These are phyloP conservation scores for Heracleum sosnowskyi DNA, from an alignment of 129 eudicot species.

Conservation along the genomic window DNA sequence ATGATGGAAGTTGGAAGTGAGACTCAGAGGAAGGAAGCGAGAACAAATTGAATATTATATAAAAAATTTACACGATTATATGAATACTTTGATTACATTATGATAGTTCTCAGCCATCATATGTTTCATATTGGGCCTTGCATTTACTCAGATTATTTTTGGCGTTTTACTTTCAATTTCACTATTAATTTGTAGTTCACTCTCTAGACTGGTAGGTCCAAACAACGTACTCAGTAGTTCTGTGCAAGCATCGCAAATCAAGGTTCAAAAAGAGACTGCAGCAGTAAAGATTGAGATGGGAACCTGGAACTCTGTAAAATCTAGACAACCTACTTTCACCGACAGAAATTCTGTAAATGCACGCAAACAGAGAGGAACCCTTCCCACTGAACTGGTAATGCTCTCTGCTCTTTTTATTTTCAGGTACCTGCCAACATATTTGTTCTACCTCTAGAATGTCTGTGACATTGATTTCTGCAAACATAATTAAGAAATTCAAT, in stretches of 20 bases:
- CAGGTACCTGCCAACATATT: background rate
- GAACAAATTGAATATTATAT: background rate
- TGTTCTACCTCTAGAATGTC: background rate
- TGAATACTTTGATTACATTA: background rate
- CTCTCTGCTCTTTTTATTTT: conserved; percentile 7
- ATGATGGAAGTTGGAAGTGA: background rate
- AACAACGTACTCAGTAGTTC: conserved; percentile 17
- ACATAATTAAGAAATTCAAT: background rate
- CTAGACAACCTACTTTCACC: conserved; percentile 22
- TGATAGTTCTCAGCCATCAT: background rate
- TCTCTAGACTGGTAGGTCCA: conserved; percentile 3
- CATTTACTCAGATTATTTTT: background rate
- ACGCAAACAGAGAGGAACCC: conserved; percentile 30
- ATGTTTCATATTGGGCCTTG: background rate
- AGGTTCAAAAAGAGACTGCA: conserved; percentile 29
- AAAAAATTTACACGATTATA: background rate
- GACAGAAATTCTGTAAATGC: conserved; percentile 22
- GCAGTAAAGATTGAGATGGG: conserved; percentile 61
- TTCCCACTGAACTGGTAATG: conserved; percentile 43
- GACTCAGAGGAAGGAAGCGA: background rate
- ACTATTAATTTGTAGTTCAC: background rate
- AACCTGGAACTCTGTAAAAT: conserved; percentile 68
- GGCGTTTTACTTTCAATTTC: background rate
- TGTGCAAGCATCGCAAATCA: conserved; percentile 25
- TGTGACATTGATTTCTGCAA: background rate